Evolutionary conservation across 345 rosid species (phyloP).

Genomic region (Aquilaria malaccensis): DNA sequence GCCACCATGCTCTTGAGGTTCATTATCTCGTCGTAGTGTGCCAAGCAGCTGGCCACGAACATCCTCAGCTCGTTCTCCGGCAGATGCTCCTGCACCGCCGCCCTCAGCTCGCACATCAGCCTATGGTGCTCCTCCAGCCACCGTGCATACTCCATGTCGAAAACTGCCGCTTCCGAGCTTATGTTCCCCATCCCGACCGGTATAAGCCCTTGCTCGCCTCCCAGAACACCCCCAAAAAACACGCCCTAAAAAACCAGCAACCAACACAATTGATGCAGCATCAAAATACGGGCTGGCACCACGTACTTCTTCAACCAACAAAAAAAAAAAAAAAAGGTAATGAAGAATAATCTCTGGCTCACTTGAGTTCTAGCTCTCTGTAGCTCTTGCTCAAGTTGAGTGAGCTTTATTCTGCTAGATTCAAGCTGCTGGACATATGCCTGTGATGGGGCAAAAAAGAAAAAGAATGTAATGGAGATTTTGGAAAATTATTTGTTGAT

Average conservation of each 20-base stretch:
- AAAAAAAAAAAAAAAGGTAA: not conserved
- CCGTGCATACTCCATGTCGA: conserved; percentile 82
- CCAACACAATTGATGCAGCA: too few species aligned
- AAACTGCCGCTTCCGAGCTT: conserved; percentile 77
- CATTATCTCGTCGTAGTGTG: conserved; percentile 74
- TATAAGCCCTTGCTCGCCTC: conserved; percentile 62
- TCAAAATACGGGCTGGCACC: too few species aligned
- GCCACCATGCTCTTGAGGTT: conserved; percentile 74
- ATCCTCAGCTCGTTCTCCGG: conserved; percentile 84
- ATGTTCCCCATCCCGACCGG: conserved; percentile 44
- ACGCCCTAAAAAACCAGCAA: conserved; percentile 45
- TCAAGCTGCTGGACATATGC: conserved; percentile 97
- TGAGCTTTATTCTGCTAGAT: conserved; percentile 85
- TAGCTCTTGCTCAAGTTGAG: conserved; percentile 90
- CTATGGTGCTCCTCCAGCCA: conserved; percentile 94
- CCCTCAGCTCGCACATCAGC: conserved; percentile 71
- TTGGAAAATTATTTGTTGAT: not conserved
- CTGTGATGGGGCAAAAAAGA: conserved; percentile 29
- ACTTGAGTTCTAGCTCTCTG: conserved; percentile 90
- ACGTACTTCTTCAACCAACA: not conserved
- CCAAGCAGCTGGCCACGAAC: conserved; percentile 68
- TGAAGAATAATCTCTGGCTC: conserved; percentile 9
- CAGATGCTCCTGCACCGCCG: conserved; percentile 82
- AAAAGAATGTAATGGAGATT: not conserved
- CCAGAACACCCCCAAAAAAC: conserved; percentile 45